phyloP scores from a whole-genome alignment of 179 eudicot genomes.

The Heliamphora pulchella region DNA sequence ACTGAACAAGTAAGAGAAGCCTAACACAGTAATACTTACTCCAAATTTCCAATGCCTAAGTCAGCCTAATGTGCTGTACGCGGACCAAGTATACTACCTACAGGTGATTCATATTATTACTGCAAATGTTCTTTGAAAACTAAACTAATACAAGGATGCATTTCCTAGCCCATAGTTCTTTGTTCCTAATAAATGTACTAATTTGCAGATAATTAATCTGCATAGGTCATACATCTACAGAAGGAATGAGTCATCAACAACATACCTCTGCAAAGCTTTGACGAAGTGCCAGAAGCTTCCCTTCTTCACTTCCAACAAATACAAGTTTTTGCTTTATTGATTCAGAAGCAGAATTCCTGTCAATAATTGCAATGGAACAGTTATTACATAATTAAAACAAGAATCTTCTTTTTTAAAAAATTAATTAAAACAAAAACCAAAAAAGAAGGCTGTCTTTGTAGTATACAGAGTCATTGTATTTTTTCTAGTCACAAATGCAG shows the following conservation, averaged over 20 bases:
- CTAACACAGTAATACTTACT: too few species aligned
- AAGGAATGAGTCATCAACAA: conserved; percentile 11
- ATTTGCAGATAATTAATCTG: conserved; percentile 1
- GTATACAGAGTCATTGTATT: not conserved
- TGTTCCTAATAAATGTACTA: not conserved
- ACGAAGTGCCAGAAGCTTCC: conserved; percentile 86
- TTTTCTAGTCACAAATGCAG: not conserved
- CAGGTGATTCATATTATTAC: not conserved
- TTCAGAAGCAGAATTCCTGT: conserved; percentile 88
- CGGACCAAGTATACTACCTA: not conserved
- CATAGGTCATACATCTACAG: not conserved
- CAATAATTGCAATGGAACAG: conserved; percentile 5
- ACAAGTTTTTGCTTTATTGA: conserved; percentile 72
- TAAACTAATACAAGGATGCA: not conserved
- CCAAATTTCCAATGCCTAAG: too few species aligned
- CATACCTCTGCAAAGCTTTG: conserved; percentile 93
- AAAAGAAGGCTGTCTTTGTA: not conserved
- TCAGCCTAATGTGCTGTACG: too few species aligned
- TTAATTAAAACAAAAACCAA: not conserved
- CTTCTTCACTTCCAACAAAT: conserved; percentile 91
- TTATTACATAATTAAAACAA: conserved; percentile 4
- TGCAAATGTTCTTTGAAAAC: not conserved
- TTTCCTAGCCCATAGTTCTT: not conserved
- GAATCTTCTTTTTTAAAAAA: too few species aligned
- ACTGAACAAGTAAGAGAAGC: too few species aligned